Conservation (phyloP, 2,329 filamentous ascomycete species). For the Pseudocercospora vitis region DNA sequence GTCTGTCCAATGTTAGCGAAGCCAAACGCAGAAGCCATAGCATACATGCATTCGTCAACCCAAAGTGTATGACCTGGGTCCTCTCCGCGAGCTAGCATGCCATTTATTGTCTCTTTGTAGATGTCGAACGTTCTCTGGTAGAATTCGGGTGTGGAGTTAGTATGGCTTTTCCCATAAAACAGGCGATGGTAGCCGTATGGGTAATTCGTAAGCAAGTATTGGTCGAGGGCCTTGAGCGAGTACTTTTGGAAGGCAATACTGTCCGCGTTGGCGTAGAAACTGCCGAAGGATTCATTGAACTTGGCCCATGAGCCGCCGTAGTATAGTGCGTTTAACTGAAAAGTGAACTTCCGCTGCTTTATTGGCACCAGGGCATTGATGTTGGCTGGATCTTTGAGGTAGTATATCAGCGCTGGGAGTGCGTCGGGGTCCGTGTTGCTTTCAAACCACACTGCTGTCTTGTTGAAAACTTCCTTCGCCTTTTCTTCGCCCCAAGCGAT, state of each 20-base stretch:
- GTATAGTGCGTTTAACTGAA: background rate
- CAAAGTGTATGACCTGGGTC: background rate
- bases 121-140: background rate
- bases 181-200: background rate
- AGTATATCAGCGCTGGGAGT: background rate
- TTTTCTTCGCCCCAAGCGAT: constrained; percentile 1
- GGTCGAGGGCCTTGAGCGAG: background rate
- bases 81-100: background rate
- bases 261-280: background rate
- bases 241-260: background rate
- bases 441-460: background rate
- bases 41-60: background rate
- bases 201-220: background rate
- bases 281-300: background rate
- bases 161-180: background rate
- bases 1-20: background rate
- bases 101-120: background rate
- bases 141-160: background rate
- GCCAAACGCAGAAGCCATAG: background rate
- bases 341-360: background rate
- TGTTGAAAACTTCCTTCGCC: background rate
- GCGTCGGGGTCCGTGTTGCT: background rate
- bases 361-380: background rate
- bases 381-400: background rate
- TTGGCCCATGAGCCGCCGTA: background rate